Percentiles rank a stretch among this genome's conserved stretches.
Conservation (phyloP, 768 basidiomycete species). For the Royoungia palumana region DNA sequence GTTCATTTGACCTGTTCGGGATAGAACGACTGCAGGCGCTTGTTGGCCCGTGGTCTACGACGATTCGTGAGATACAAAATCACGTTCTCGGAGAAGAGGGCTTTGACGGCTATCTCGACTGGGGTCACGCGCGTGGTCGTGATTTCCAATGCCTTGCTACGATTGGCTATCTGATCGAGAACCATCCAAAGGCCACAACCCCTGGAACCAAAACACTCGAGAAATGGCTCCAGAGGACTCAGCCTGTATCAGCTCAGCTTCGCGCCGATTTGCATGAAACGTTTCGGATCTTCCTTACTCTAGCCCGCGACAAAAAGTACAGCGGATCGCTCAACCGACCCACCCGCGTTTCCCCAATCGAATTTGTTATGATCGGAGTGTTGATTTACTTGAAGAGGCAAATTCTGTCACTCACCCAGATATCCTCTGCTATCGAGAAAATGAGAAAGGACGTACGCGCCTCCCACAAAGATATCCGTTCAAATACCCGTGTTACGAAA, state of each 20-base stretch:
- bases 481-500: slow-evolving; percentile 36
- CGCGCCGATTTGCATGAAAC: slow-evolving; percentile 30
- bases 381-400: slow-evolving; percentile 38
- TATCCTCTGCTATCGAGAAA: slow-evolving; percentile 40
- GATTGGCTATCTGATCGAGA: slow-evolving; percentile 32
- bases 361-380: slow-evolving; percentile 44
- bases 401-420: slow-evolving; percentile 36
- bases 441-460: slow-evolving; percentile 39
- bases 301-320: slow-evolving; percentile 33
- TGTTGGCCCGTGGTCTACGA: slow-evolving; percentile 42
- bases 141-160: slow-evolving; percentile 47
- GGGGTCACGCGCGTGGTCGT: slow-evolving; percentile 43
- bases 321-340: slow-evolving; percentile 33
- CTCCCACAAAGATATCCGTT: slow-evolving; percentile 38
- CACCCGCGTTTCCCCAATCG: slow-evolving; percentile 39
- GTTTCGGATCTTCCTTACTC: slow-evolving; percentile 32
- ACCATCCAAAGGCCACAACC: slow-evolving; percentile 24
- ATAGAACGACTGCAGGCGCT: slow-evolving; percentile 50
- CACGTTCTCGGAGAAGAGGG: slow-evolving; percentile 35
- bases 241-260: slow-evolving; percentile 26
- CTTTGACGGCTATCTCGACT: slow-evolving; percentile 38
- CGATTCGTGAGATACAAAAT: slow-evolving; percentile 41
- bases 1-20: neutral
- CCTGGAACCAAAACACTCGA: slow-evolving; percentile 31
- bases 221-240: slow-evolving; percentile 34